Evolutionary conservation across 441 rosid species (phyloP), one percentile per base, ranked within the genome.

Genomic region (Rhodomyrtus psidioides): DNA sequence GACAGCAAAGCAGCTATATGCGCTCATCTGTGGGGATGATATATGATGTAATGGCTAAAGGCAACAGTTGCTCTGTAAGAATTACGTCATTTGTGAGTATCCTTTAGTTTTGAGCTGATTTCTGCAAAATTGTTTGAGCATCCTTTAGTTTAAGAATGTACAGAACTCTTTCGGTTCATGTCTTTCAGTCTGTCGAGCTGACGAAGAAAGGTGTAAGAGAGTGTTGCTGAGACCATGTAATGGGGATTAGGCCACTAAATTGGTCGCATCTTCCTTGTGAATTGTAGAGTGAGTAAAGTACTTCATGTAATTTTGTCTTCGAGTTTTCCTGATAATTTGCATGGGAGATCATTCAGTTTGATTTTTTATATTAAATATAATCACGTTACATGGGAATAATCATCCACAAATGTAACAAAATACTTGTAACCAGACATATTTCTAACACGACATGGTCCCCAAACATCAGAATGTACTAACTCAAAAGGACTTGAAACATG

Each of bases 1-100:
- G 94, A 92, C 92, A 56, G 93, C 92, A 21, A 92, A 88, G 82
- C 88, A 90, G 87, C 89, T 91, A 55, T 83, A 85, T 62, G 74
- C 30, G 74, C 88, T 89, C 84, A 86, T 90, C 83, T 89, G 83
- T 44, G 85, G 87, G 84, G 92, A 89, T 88, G 87, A 88, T 86
- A 83, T 65, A 49, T 89, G 88, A 86, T 85, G 81, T 84, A 27
- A 44, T 24, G 79, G 82, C 46, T 39, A 70, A 44, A 42, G 83
- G 14, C 44, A 53, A 44, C 19, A 26, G n/a, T 57, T 85, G 13
- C 39, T 19, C 81, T 82, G 28, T 84, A 51, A 59, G 28, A 65
- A 65, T 65, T 65, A 34, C 26, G 13, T 34, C 76, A 46, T 57
- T 26, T 42, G 79, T 46, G 75, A 56, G 79, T 46, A 57, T 49